phyloP scores from a whole-genome alignment of 129 eudicot species.

The Flaveria sonorensis region DNA sequence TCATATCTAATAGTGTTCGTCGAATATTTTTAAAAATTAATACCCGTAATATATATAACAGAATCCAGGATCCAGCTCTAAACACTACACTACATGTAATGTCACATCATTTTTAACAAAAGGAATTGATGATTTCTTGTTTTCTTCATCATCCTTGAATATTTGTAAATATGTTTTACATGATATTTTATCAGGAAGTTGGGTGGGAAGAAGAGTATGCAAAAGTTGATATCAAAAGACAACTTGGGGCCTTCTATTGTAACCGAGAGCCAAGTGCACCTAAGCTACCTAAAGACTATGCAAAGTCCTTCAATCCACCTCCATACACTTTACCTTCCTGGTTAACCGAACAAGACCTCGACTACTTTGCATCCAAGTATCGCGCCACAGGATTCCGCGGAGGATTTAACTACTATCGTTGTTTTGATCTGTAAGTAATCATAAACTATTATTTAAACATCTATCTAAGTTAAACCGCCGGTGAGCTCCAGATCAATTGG shows the following conservation, averaged over 20 bases:
- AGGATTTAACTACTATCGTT: constrained; percentile 66
- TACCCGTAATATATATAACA: too few species aligned
- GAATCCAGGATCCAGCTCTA: too few species aligned
- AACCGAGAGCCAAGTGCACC: constrained; percentile 51
- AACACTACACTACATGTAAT: too few species aligned
- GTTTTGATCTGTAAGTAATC: constrained; percentile 60
- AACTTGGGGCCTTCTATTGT: constrained; percentile 46
- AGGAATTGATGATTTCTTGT: neutral
- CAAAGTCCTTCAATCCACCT: constrained; percentile 27
- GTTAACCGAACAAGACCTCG: constrained; percentile 66
- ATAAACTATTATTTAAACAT: neutral
- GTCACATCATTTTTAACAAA: neutral
- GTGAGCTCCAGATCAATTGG: too few species aligned
- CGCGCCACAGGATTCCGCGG: constrained; percentile 61
- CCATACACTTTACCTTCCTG: constrained; percentile 60
- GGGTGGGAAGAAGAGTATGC: constrained; percentile 76
- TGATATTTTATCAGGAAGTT: constrained; percentile 44
- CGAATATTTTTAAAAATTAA: too few species aligned
- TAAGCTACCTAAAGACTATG: constrained; percentile 47
- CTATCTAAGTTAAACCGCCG: too few species aligned
- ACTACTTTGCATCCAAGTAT: constrained; percentile 62
- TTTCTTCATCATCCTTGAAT: neutral
- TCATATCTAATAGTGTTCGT: too few species aligned
- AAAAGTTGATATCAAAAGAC: constrained; percentile 48
- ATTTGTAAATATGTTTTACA: neutral